Conservation (phyloP, 2,329 filamentous ascomycete genomes). For the Colletotrichum zoysiae region DNA sequence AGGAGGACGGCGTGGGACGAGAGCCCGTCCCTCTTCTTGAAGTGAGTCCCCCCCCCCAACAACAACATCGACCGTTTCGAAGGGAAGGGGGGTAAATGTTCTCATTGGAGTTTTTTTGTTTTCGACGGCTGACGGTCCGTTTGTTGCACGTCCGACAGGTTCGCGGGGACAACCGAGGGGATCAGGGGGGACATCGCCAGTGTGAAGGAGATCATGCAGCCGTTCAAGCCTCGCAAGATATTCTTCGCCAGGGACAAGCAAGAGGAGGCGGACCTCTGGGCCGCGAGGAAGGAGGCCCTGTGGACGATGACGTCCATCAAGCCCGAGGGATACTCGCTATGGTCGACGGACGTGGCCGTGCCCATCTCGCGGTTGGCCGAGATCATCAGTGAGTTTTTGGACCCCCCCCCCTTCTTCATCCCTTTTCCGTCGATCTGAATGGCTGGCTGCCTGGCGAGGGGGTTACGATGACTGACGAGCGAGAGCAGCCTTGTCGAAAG, state of each 20-base stretch:
- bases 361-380: conserved; percentile 78
- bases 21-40: conserved; percentile 79
- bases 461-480: neutral
- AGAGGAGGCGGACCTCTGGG: conserved; percentile 79
- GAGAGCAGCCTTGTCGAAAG: conserved; percentile 70
- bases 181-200: conserved; percentile 71
- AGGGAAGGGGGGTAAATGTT: no score
- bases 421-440: accelerated
- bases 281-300: conserved; percentile 79
- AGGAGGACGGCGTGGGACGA: conserved; percentile 70
- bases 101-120: no score
- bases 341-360: conserved; percentile 86
- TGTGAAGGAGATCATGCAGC: conserved; percentile 67
- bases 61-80: no score
- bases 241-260: conserved; percentile 75
- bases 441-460: neutral
- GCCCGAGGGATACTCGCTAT: conserved; percentile 71
- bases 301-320: conserved; percentile 79
- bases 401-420: neutral
- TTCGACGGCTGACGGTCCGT: neutral
- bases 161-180: conserved; percentile 72
- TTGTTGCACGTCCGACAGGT: conserved; percentile 49
- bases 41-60: conserved; percentile 52
- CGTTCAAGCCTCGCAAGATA: conserved; percentile 68
- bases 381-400: conserved; percentile 65